These are phyloP conservation scores for Chalciporus piperatus DNA, from an alignment of 768 basidiomycete genomes.

Conservation along the genomic window DNA sequence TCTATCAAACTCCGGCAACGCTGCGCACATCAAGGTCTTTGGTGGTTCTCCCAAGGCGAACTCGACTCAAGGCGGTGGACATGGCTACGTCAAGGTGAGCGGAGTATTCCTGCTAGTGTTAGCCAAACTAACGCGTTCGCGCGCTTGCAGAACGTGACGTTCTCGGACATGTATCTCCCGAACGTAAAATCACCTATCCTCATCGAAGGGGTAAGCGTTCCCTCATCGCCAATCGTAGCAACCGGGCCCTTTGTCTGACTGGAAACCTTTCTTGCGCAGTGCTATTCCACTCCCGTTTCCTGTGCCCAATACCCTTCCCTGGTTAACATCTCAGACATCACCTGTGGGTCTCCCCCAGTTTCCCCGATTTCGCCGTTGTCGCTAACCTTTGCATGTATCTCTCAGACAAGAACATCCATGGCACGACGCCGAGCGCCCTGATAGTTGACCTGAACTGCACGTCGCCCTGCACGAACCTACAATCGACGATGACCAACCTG, in stretches of 20 bases:
- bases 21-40: slow-evolving; percentile 51
- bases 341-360: not conserved
- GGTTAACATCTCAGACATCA: not conserved
- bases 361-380: not conserved
- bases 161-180: not conserved
- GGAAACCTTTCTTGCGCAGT: not conserved
- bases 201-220: not conserved
- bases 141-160: not conserved
- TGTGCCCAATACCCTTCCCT: not conserved
- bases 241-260: not conserved
- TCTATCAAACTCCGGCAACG: slow-evolving; percentile 46
- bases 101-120: not conserved
- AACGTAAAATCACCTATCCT: not conserved
- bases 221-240: not conserved
- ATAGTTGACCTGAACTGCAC: not conserved
- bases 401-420: not conserved
- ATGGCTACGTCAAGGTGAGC: slow-evolving; percentile 38
- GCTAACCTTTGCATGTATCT: not conserved
- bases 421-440: not conserved
- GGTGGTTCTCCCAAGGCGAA: slow-evolving; percentile 41
- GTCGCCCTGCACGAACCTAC: not conserved
- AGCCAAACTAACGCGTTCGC: not conserved
- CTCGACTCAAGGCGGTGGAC: slow-evolving; percentile 42
- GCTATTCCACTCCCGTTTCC: not conserved
- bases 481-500: not conserved